Evolutionary conservation across 345 rosid species (phyloP).

Genomic region (Durio zibethinus): DNA sequence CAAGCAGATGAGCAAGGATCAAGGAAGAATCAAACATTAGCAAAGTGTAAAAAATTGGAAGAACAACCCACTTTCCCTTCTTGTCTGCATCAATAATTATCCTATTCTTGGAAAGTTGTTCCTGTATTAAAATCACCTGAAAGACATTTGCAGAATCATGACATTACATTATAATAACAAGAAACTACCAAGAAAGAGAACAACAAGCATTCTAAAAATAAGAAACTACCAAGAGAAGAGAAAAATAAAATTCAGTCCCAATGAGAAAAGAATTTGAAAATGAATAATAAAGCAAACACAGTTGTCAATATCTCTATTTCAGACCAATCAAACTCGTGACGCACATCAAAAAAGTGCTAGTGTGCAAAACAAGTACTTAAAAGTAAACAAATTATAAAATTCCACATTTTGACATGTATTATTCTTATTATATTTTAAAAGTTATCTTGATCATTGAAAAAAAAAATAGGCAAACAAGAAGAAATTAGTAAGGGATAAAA

Average conservation of each 20-base stretch:
- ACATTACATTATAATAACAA: neutral
- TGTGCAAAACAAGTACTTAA: neutral
- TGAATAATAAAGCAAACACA: neutral
- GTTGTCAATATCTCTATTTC: neutral
- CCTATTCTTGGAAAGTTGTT: constrained; percentile 93
- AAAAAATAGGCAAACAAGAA: neutral
- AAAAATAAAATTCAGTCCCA: neutral
- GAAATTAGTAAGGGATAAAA: neutral
- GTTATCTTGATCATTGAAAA: neutral
- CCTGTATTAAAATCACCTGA: constrained; percentile 91
- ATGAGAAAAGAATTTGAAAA: neutral
- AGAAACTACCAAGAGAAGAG: neutral
- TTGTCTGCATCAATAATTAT: constrained; percentile 86
- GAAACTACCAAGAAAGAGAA: neutral
- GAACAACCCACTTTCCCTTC: constrained; percentile 85
- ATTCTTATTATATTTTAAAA: neutral
- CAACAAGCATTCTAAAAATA: neutral
- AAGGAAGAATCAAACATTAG: neutral
- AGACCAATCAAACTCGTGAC: neutral
- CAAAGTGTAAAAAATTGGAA: neutral
- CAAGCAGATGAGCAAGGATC: neutral
- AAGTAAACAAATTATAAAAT: neutral
- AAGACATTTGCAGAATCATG: constrained; percentile 16
- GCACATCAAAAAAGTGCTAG: neutral
- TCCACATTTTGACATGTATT: neutral